Conservation (phyloP, 257 asterid species). For the Anisodus tanguticus region DNA sequence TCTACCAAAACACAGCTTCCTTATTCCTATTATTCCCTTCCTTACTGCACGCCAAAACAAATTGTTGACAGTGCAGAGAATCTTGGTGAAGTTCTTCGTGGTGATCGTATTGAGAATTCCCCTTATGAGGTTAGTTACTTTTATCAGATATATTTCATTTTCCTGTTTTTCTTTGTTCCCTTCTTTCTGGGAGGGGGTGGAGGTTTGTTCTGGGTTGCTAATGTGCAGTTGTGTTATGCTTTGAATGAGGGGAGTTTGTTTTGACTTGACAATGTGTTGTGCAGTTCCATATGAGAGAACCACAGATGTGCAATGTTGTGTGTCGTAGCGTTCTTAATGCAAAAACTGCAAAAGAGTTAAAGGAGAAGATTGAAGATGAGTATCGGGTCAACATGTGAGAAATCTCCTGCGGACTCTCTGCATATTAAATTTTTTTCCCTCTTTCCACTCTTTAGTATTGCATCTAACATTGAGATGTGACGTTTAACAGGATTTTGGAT, state of each 20-base stretch:
- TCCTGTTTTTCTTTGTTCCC: not conserved
- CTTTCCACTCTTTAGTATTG: conserved; percentile 25
- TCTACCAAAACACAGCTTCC: conserved; percentile 52
- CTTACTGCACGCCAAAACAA: conserved; percentile 43
- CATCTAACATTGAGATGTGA: conserved; percentile 29
- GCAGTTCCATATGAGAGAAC: conserved; percentile 55
- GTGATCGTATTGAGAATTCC: conserved; percentile 59
- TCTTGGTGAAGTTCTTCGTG: conserved; percentile 57
- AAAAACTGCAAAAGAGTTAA: conserved; percentile 49
- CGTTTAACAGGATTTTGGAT: conserved; percentile 75
- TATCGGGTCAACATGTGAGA: conserved; percentile 55
- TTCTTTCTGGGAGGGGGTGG: not conserved
- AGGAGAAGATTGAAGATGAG: conserved; percentile 57
- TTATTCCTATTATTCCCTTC: conserved; percentile 50
- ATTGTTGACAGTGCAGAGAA: conserved; percentile 54
- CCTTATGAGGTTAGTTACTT: conserved; percentile 40
- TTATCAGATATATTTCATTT: not conserved
- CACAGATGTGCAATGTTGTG: conserved; percentile 49
- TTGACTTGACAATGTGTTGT: conserved; percentile 18
- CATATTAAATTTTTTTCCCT: not conserved
- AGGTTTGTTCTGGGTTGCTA: not conserved
- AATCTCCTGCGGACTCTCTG: not conserved
- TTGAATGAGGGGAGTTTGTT: conserved; percentile 1
- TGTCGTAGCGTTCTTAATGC: conserved; percentile 47
- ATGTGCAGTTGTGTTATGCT: not conserved